Percentiles rank a stretch among this genome's conserved stretches.
Evolutionary conservation across 2,329 filamentous ascomycete genomes (phyloP).

Genomic region (Aspergillus neoniger): DNA sequence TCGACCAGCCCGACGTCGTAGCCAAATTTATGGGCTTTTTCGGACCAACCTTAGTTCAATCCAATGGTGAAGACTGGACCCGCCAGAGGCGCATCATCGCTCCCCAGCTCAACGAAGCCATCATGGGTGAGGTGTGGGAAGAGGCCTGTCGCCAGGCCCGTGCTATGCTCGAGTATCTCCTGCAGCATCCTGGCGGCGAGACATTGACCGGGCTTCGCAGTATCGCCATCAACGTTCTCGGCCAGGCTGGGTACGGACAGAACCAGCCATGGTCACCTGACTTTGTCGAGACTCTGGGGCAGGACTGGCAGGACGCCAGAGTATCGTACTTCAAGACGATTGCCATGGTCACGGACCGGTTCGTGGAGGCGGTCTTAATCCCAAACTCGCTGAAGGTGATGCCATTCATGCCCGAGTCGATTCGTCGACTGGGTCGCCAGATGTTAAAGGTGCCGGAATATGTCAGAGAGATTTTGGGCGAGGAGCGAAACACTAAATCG

Average conservation of each 20-base stretch:
- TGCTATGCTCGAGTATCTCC: slow-evolving; percentile 33
- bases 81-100: slow-evolving; percentile 41
- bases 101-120: slow-evolving; percentile 39
- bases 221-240: slow-evolving; percentile 44
- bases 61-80: slow-evolving; percentile 33
- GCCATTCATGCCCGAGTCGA: background rate
- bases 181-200: slow-evolving; percentile 26
- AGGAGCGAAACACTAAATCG: slow-evolving; percentile 3
- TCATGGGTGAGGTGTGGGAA: slow-evolving; percentile 39
- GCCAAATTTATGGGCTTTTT: slow-evolving; percentile 36
- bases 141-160: slow-evolving; percentile 35
- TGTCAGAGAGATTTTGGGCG: slow-evolving; percentile 1
- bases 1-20: slow-evolving; percentile 30
- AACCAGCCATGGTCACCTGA: slow-evolving; percentile 32
- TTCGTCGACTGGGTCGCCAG: slow-evolving; percentile 1
- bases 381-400: slow-evolving; percentile 26
- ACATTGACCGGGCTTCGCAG: slow-evolving; percentile 33
- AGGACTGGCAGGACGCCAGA: slow-evolving; percentile 14
- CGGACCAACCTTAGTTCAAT: slow-evolving; percentile 37
- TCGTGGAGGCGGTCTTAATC: slow-evolving; percentile 32
- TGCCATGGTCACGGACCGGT: slow-evolving; percentile 30
- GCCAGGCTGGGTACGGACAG: slow-evolving; percentile 37
- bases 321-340: slow-evolving; percentile 38
- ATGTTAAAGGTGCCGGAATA: slow-evolving; percentile 9
- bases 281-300: slow-evolving; percentile 18